phyloP scores from a whole-genome alignment of 306 rosid species.

The Cucumis melo region DNA sequence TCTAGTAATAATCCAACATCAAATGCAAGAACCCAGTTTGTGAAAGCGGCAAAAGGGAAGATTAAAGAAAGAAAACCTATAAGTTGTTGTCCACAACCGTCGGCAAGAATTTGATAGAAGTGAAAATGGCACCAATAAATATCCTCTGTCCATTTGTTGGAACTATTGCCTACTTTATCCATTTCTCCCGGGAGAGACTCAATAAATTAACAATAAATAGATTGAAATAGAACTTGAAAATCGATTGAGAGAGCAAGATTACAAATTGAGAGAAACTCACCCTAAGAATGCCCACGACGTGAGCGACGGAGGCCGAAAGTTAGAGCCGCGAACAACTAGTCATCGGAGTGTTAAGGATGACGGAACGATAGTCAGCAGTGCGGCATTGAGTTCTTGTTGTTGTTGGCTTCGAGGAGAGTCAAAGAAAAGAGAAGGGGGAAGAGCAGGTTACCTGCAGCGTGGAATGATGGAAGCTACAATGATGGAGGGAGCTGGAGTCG shows the following conservation, averaged over 20 bases:
- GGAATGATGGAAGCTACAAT: too few relatives aligned
- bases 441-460: too few relatives aligned
- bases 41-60: not conserved
- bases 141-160: constrained; percentile 41
- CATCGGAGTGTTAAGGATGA: too few relatives aligned
- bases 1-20: not conserved
- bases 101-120: constrained; percentile 31
- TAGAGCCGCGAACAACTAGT: too few relatives aligned
- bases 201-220: not conserved
- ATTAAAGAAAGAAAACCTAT: constrained; percentile 13
- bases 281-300: too few relatives aligned
- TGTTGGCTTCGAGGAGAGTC: too few relatives aligned
- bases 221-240: not conserved
- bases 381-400: too few relatives aligned
- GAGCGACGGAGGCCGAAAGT: too few relatives aligned
- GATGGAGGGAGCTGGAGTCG: too few relatives aligned
- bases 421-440: too few relatives aligned
- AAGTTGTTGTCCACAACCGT: constrained; percentile 29
- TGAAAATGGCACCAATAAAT: constrained; percentile 55
- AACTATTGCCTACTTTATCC: constrained; percentile 14
- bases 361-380: too few relatives aligned
- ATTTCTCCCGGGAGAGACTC: constrained; percentile 13
- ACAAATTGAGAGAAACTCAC: not conserved
- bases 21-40: not conserved
- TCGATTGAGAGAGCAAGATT: not conserved